Evolutionary conservation across 441 rosid species (phyloP).

Genomic region (Euphorbia celastroides): DNA sequence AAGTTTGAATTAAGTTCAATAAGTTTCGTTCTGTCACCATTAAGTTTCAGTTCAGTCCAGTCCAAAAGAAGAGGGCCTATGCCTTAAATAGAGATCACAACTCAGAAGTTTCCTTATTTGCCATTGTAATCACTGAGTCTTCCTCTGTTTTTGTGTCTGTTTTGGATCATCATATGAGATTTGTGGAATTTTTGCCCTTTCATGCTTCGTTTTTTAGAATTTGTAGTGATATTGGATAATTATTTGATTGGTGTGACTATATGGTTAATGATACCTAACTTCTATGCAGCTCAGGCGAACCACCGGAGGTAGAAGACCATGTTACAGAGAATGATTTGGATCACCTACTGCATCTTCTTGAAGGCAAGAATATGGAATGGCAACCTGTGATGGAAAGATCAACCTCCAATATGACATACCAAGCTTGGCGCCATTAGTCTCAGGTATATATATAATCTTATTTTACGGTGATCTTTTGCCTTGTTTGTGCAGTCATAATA

Average conservation of each 20-base stretch:
- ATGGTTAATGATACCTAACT: slow-evolving; percentile 9
- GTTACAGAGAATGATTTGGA: slow-evolving; percentile 73
- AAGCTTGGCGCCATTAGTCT: slow-evolving; percentile 90
- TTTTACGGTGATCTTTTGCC: no score
- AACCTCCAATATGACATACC: slow-evolving; percentile 72
- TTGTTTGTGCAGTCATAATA: slow-evolving; percentile 3
- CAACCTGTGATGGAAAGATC: slow-evolving; percentile 76
- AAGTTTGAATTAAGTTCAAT: no score
- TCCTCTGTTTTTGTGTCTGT: background rate
- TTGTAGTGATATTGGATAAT: background rate
- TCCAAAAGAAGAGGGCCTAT: no score
- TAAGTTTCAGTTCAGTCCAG: no score
- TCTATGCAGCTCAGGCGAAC: slow-evolving; percentile 25
- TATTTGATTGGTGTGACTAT: slow-evolving; percentile 8
- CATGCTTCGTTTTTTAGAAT: background rate
- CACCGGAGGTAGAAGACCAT: slow-evolving; percentile 36
- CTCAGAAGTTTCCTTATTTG: no score
- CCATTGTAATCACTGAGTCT: no score
- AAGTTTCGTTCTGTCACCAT: no score
- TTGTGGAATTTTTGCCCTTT: background rate
- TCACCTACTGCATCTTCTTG: slow-evolving; percentile 66
- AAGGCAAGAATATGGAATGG: slow-evolving; percentile 72
- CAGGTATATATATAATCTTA: no score
- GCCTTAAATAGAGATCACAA: no score
- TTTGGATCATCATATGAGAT: background rate